Conservation (phyloP, 1,284 basidiomycete genomes). For the Chalciporus sp. region DNA sequence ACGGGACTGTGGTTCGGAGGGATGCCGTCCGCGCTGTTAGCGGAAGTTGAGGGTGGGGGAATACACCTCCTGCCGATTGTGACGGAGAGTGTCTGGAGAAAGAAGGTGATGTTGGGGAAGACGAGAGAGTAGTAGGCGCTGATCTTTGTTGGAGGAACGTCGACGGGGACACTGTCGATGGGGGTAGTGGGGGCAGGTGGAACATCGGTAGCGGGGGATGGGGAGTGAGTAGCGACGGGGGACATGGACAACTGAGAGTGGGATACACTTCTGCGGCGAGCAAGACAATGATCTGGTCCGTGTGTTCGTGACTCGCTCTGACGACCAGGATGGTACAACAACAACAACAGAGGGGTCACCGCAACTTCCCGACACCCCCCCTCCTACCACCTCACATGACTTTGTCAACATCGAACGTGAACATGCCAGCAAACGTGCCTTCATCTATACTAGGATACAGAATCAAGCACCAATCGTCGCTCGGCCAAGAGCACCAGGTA, state of each 20-base stretch:
- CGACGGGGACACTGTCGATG: constrained; percentile 21
- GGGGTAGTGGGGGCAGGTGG: constrained; percentile 2
- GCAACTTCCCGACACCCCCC: constrained; percentile 16
- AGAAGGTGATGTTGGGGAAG: constrained; percentile 89
- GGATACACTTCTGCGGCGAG: background rate
- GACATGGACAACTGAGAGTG: constrained; percentile 27
- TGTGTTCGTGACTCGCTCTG: no score
- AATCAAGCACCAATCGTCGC: constrained; percentile 25
- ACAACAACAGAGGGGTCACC: constrained; percentile 9
- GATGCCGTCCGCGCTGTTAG: constrained; percentile 46
- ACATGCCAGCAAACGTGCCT: constrained; percentile 23
- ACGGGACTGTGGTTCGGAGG: constrained; percentile 46
- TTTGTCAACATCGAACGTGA: background rate
- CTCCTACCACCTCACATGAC: background rate
- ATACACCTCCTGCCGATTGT: constrained; percentile 77
- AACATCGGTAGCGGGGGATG: constrained; percentile 8
- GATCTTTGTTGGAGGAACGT: constrained; percentile 67
- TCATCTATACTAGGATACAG: background rate
- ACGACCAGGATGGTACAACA: background rate
- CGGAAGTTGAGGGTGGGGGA: constrained; percentile 59
- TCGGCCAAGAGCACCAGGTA: constrained; percentile 69
- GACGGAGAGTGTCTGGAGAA: constrained; percentile 80
- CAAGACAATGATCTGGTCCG: background rate
- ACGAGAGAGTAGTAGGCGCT: constrained; percentile 93
- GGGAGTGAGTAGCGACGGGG: constrained; percentile 8